Evolutionary conservation across 2,329 filamentous ascomycete genomes (phyloP), one percentile per base, ranked within the genome.

Genomic region (Colletotrichum acutatum): DNA sequence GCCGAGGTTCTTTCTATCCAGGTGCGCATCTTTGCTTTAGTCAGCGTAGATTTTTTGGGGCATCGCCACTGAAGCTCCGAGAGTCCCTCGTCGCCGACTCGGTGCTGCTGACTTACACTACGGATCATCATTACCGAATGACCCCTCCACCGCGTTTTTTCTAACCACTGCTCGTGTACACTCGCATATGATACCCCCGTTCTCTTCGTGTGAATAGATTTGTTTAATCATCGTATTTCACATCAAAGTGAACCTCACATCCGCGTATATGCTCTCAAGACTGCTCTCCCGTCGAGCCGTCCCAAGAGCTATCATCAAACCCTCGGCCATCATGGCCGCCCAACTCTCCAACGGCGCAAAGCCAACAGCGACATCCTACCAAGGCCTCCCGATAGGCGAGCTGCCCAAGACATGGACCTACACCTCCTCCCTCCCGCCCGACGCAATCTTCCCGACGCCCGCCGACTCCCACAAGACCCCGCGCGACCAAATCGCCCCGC

Each of bases 381-480:
- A 49, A 8, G 75, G 82, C 71, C 78, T 80, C 46, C 82, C 86
- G 37, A 81, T 92, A 61, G 84, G 84, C 76, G 86, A 90, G 63
- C 84, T 92, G 19, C 90, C 90, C 52, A 92, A 92, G 79, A 88
- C 90, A 69, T 93, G 91, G 91, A 87, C 82, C 67, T 91, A 91
- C 78, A 91, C 90, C 19, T 86, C 88, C n/a, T 86, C 86, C 8
- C 86, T 98, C 4, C 94, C 95, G 3, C 83, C 95, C 9, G 97
- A 99, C 79, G 82, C 92, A 12, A 84, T 89, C 32, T 98, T 94
- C 80, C 92, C 95, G 19, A 97, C 95, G 0, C 95, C 97, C 0
- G 89, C 91, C 74, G 88, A 89, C 72, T 98, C 96, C 0, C 94
- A 98, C 82, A 89, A 90, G 76, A 95, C 94, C 0, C 92, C 95